Percentiles rank a stretch among this genome's conserved stretches.
Conservation (phyloP, 306 rosid species). For the apple (Malus domestica) region ASM211411v1 NC_041802.1:29217001-29217500, state of each 20-base stretch:
- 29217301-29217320: not conserved
- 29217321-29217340: not conserved
- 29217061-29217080: too few species aligned
- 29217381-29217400: not conserved
- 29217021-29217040: not conserved
- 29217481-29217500: too few species aligned
- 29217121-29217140: not conserved
- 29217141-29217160: not conserved
- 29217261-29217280: constrained; percentile 16
- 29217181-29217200: constrained; percentile 19
- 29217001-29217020: constrained; percentile 21
- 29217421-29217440: too few species aligned
- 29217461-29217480: too few species aligned
- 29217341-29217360: not conserved
- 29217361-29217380: too few species aligned
- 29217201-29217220: constrained; percentile 18
- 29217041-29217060: not conserved
- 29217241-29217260: constrained; percentile 15
- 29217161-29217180: not conserved
- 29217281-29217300: constrained; percentile 20
- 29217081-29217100: not conserved
- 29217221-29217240: constrained; percentile 19
- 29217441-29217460: not conserved
- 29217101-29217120: not conserved
- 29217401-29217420: too few species aligned